These are phyloP conservation scores for Rhododendron simsii DNA, from an alignment of 148 eudicot genomes.

Conservation along the genomic window DNA sequence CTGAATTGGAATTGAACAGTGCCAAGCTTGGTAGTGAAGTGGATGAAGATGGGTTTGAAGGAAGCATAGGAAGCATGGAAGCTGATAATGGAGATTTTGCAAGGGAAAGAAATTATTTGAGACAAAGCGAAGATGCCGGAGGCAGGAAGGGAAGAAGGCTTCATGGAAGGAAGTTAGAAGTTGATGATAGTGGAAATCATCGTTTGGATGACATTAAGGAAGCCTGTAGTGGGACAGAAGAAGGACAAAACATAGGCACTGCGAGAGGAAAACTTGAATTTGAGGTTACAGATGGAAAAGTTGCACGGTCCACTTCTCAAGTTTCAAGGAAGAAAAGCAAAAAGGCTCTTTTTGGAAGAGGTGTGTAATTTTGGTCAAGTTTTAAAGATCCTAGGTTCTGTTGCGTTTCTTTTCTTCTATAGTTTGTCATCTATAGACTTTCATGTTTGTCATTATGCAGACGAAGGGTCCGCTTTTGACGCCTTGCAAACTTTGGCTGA, in stretches of 20 bases:
- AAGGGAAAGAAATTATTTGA: slow-evolving; percentile 31
- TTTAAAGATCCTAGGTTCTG: not conserved
- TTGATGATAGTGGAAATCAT: slow-evolving; percentile 36
- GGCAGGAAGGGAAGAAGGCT: slow-evolving; percentile 43
- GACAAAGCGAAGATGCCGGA: slow-evolving; percentile 27
- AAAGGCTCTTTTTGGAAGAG: slow-evolving; percentile 73
- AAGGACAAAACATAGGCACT: slow-evolving; percentile 55
- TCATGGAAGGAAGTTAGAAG: slow-evolving; percentile 46
- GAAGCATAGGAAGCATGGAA: slow-evolving; percentile 82
- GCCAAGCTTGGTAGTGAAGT: slow-evolving; percentile 51
- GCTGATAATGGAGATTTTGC: slow-evolving; percentile 60
- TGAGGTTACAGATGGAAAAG: slow-evolving; percentile 41
- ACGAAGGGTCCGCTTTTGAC: slow-evolving; percentile 79
- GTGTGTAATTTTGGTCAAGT: slow-evolving; percentile 28
- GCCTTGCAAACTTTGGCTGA: slow-evolving; percentile 95
- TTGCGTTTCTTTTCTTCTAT: not conserved
- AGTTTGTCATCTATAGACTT: not conserved
- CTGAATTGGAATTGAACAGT: slow-evolving; percentile 49
- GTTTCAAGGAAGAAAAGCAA: slow-evolving; percentile 77
- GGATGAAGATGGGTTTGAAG: slow-evolving; percentile 71
- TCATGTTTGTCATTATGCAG: slow-evolving; percentile 32
- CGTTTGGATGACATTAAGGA: slow-evolving; percentile 78
- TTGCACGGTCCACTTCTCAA: slow-evolving; percentile 43
- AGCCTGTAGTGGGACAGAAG: slow-evolving; percentile 96
- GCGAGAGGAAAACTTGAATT: slow-evolving; percentile 39